These are phyloP conservation scores for Neospora caninum DNA, from an alignment of 169 alveolate genomes.

Conservation along the genomic window DNA sequence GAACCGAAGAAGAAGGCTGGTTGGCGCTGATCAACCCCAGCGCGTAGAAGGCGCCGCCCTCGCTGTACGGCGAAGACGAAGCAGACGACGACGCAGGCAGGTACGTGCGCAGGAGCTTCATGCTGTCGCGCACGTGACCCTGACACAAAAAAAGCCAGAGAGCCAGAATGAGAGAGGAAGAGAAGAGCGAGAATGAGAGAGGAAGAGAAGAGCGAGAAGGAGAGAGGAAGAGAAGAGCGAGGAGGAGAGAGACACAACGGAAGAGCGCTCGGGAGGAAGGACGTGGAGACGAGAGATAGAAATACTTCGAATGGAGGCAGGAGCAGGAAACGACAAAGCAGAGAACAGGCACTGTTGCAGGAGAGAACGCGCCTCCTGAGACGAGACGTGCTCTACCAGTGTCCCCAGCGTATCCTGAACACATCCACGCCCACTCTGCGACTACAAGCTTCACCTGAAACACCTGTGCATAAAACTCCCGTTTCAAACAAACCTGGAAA, in stretches of 20 bases:
- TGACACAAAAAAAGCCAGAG: not conserved
- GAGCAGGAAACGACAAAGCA: not conserved
- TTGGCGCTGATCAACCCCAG: slow-evolving; percentile 94
- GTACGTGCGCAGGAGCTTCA: slow-evolving; percentile 48
- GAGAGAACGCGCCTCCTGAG: no score
- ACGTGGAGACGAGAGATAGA: not conserved
- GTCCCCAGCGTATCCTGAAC: no score
- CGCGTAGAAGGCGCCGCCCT: slow-evolving; percentile 98
- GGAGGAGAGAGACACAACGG: not conserved
- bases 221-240: not conserved
- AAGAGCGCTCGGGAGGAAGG: not conserved
- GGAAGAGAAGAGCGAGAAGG: not conserved
- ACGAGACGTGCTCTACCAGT: no score
- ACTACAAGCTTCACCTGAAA: no score
- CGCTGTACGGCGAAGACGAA: slow-evolving; percentile 80
- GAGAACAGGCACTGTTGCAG: not conserved
- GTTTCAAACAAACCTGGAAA: no score
- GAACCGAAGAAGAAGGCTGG: slow-evolving; percentile 82
- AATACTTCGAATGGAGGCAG: no score
- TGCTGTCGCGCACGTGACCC: slow-evolving; percentile 47
- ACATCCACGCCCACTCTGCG: no score
- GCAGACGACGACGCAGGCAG: slow-evolving; percentile 59
- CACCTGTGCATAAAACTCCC: not conserved
- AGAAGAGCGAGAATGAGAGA: not conserved
- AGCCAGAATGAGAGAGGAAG: not conserved